Percentiles rank a stretch among this genome's conserved stretches.
These are phyloP conservation scores for Phytopythium delawarense DNA, from an alignment of 352 stramenopile species.

Conservation along the genomic window DNA sequence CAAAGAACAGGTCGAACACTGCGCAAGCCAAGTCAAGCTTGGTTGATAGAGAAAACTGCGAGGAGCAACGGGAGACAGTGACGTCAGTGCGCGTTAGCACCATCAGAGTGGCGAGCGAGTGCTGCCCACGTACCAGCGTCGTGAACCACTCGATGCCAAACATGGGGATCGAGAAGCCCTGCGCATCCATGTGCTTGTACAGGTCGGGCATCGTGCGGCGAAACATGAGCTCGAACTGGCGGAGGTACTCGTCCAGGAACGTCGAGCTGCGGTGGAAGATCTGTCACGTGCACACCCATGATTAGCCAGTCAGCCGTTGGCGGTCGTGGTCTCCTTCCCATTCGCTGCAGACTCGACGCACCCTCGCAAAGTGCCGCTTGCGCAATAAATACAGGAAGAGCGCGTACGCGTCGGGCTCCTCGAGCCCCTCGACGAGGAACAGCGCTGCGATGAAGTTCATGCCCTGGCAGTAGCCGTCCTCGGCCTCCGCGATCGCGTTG, in stretches of 20 bases:
- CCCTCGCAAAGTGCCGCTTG: constrained; percentile 68
- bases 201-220: constrained; percentile 60
- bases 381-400: constrained; percentile 81
- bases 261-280: constrained; percentile 82
- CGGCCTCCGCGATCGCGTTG: constrained; percentile 74
- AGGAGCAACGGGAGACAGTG: background rate
- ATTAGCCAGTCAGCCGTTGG: background rate
- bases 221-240: constrained; percentile 81
- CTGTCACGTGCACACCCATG: constrained; percentile 5
- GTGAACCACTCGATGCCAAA: constrained; percentile 89
- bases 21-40: constrained; percentile 77
- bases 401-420: constrained; percentile 76
- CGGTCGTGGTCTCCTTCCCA: background rate
- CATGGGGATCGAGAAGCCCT: constrained; percentile 76
- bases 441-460: constrained; percentile 89
- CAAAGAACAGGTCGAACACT: constrained; percentile 85
- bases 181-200: constrained; percentile 46
- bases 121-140: constrained; percentile 40
- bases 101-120: background rate
- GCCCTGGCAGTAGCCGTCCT: constrained; percentile 82
- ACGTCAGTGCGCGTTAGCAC: background rate
- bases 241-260: constrained; percentile 81
- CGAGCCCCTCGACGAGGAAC: constrained; percentile 78
- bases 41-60: constrained; percentile 76
- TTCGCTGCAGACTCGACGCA: constrained; percentile 4